Evolutionary conservation across 2,329 filamentous ascomycete species (phyloP).

Genomic region (Fusarium staphyleae): DNA sequence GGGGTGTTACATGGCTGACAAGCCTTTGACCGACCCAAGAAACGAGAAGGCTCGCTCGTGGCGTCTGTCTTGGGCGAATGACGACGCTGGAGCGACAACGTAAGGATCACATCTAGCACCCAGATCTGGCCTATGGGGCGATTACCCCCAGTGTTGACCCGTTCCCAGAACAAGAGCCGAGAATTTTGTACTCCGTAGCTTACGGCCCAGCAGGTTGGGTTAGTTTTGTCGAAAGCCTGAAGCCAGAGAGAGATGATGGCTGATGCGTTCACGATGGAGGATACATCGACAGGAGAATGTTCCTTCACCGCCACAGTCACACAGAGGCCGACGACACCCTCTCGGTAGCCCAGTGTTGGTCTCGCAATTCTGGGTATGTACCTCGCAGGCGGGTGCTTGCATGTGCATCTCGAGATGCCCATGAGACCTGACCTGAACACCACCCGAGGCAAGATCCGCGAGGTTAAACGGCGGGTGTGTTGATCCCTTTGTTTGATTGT

Average conservation of each 20-base stretch:
- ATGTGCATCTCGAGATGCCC: conserved; percentile 33
- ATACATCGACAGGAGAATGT: conserved; percentile 1
- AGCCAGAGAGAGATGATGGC: conserved; percentile 4
- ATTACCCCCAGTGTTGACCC: conserved; percentile 10
- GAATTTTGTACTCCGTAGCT: conserved; percentile 17
- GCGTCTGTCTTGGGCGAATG: conserved; percentile 36
- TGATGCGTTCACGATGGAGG: conserved; percentile 10
- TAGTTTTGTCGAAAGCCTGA: conserved; percentile 10
- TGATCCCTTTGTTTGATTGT: conserved; percentile 7
- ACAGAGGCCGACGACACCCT: not conserved
- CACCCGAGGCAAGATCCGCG: conserved; percentile 30
- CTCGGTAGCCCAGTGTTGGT: not conserved
- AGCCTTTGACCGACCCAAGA: conserved; percentile 25
- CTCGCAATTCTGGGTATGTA: conserved; percentile 7
- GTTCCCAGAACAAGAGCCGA: conserved; percentile 6
- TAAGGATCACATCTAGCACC: conserved; percentile 11
- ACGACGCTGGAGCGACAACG: conserved; percentile 24
- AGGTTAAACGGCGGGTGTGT: conserved; percentile 23
- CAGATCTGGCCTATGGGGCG: conserved; percentile 21
- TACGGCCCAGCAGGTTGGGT: conserved; percentile 4
- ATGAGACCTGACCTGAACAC: conserved; percentile 32
- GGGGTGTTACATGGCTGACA: conserved; percentile 15
- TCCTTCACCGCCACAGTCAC: conserved; percentile 24
- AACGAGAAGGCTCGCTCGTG: conserved; percentile 25
- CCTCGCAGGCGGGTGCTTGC: conserved; percentile 28